These are phyloP conservation scores for Aristolochia fimbriata DNA, from an alignment of 164 flowering plant genomes.

Conservation along the genomic window DNA sequence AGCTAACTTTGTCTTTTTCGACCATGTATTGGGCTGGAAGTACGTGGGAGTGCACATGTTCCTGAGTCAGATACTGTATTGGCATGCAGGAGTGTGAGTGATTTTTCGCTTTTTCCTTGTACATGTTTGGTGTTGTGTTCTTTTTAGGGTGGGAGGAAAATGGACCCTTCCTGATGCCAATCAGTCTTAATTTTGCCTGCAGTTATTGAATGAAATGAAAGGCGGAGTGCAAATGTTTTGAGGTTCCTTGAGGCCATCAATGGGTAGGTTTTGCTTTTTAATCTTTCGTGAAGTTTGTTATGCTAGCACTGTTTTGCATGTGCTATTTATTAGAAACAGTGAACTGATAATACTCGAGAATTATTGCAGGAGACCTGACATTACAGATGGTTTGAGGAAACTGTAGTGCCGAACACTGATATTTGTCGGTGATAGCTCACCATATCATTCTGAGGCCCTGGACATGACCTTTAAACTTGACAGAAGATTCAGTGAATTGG, in stretches of 20 bases:
- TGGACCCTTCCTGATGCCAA: slow-evolving; percentile 1
- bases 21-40: no score
- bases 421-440: slow-evolving; percentile 83
- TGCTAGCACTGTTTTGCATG: not conserved
- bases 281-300: not conserved
- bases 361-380: slow-evolving; percentile 62
- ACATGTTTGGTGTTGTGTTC: no score
- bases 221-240: slow-evolving; percentile 64
- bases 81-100: slow-evolving; percentile 84
- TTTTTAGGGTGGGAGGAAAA: not conserved
- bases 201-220: slow-evolving; percentile 80
- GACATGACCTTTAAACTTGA: slow-evolving; percentile 76
- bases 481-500: slow-evolving; percentile 74
- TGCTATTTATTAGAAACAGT: not conserved
- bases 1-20: no score
- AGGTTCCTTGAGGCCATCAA: slow-evolving; percentile 77
- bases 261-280: slow-evolving; percentile 34
- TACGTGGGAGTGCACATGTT: slow-evolving; percentile 48
- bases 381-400: slow-evolving; percentile 62
- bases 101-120: no score
- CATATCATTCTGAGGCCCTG: slow-evolving; percentile 74
- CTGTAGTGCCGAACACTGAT: slow-evolving; percentile 76
- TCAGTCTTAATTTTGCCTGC: slow-evolving; percentile 9
- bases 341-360: not conserved
- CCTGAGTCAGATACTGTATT: slow-evolving; percentile 78